Evolutionary conservation across 2,329 filamentous ascomycete genomes (phyloP).

Genomic region (Colletotrichum tamarilloi): DNA sequence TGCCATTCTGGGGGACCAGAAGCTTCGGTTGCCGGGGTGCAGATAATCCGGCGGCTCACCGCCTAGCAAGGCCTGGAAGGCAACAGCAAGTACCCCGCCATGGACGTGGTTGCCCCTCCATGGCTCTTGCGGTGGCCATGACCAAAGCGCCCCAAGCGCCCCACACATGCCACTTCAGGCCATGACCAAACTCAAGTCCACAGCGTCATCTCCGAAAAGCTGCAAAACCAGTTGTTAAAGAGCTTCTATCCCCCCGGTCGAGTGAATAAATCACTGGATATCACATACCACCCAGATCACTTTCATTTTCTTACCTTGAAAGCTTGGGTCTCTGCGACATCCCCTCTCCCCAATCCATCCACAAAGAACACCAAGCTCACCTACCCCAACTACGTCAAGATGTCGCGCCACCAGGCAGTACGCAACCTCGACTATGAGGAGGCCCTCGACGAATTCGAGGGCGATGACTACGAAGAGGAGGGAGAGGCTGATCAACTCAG

Average conservation of each 20-base stretch:
- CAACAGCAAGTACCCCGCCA: conserved; percentile 32
- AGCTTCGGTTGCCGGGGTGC: conserved; percentile 30
- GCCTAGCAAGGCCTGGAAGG: conserved; percentile 25
- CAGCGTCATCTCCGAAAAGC: conserved; percentile 27
- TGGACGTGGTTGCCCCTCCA: conserved; percentile 32
- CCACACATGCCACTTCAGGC: conserved; percentile 30
- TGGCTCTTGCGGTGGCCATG: conserved; percentile 9
- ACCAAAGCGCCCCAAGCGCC: conserved; percentile 13
- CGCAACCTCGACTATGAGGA: conserved; percentile 62
- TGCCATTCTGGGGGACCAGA: conserved; percentile 35
- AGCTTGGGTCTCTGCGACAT: not conserved
- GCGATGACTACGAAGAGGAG: conserved; percentile 61
- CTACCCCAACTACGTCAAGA: conserved; percentile 39
- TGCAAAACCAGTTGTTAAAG: not conserved
- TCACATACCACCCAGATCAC: not conserved
- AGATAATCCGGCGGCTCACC: conserved; percentile 35
- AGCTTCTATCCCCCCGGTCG: not conserved
- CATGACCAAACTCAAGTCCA: conserved; percentile 25
- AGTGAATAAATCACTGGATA: not conserved
- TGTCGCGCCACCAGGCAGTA: conserved; percentile 60
- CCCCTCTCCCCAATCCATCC: not conserved
- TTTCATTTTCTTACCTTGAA: not conserved
- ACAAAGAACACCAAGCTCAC: not conserved
- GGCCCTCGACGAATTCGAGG: conserved; percentile 49
- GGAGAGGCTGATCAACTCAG: conserved; percentile 59